phyloP scores from a whole-genome alignment of 257 asterid genomes.

The Plectranthus barbatus region DNA sequence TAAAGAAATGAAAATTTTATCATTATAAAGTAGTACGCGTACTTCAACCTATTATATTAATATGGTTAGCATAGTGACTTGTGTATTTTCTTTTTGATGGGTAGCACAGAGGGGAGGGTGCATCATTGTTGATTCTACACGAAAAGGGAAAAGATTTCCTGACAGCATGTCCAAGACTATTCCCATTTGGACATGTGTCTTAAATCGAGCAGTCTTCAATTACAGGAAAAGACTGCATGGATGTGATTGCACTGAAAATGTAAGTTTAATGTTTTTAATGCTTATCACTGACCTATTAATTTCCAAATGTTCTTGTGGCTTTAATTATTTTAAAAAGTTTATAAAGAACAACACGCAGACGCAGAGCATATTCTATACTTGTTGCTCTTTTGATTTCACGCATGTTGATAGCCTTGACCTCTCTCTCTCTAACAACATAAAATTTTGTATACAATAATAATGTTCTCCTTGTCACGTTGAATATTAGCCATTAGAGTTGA shows the following conservation, averaged over 20 bases:
- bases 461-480: too few species aligned
- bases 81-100: slow-evolving; percentile 23
- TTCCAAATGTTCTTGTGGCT: neutral
- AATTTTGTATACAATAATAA: too few species aligned
- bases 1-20: too few species aligned
- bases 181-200: slow-evolving; percentile 93
- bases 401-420: too few species aligned
- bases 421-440: too few species aligned
- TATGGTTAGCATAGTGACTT: slow-evolving; percentile 8
- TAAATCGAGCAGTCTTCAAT: slow-evolving; percentile 66
- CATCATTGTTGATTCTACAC: slow-evolving; percentile 81
- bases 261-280: slow-evolving; percentile 22
- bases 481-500: too few species aligned
- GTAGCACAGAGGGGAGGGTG: slow-evolving; percentile 96
- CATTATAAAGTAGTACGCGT: too few species aligned
- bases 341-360: neutral
- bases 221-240: slow-evolving; percentile 18
- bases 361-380: neutral
- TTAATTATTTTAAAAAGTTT: neutral
- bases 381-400: neutral
- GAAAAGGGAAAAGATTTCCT: slow-evolving; percentile 94
- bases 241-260: slow-evolving; percentile 21
- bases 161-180: slow-evolving; percentile 98
- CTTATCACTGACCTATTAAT: neutral
- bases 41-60: too few species aligned